These are phyloP conservation scores for Linum trigynum DNA, from an alignment of 345 rosid species.

Conservation along the genomic window DNA sequence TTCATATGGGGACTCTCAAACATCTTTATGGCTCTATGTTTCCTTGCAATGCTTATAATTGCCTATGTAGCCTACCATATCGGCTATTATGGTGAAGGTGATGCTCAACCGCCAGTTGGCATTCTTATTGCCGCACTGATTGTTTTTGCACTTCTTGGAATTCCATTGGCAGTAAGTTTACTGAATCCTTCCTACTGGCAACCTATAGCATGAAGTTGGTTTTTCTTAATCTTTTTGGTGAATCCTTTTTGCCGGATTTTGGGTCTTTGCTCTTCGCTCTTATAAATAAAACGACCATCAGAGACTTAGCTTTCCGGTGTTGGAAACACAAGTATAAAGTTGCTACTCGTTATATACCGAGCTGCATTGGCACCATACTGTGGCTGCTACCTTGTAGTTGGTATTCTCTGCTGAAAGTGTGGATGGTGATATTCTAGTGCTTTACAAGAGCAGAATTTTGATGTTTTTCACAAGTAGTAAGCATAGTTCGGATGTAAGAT, in stretches of 20 bases:
- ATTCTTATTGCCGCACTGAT: constrained; percentile 54
- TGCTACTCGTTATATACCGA: too few relatives aligned
- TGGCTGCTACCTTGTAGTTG: neutral
- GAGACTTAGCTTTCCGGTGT: too few relatives aligned
- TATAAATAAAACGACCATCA: too few relatives aligned
- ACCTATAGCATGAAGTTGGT: neutral
- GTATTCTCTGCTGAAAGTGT: neutral
- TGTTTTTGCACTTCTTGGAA: constrained; percentile 67
- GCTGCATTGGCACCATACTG: neutral
- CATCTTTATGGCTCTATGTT: constrained; percentile 77
- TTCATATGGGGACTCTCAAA: constrained; percentile 83
- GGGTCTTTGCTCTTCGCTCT: too few relatives aligned
- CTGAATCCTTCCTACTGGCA: constrained; percentile 9
- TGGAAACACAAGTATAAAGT: too few relatives aligned
- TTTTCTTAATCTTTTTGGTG: too few relatives aligned
- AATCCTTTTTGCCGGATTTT: too few relatives aligned
- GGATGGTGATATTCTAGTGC: neutral
- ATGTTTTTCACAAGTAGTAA: neutral
- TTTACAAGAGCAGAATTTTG: too few relatives aligned
- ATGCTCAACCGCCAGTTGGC: constrained; percentile 56
- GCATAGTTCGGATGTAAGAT: neutral
- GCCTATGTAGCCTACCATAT: constrained; percentile 50
- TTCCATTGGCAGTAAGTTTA: constrained; percentile 83
- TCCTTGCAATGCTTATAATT: constrained; percentile 62
- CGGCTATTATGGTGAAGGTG: constrained; percentile 36